Evolutionary conservation across 768 basidiomycete genomes (phyloP).

Genomic region (Royoungia palumana): DNA sequence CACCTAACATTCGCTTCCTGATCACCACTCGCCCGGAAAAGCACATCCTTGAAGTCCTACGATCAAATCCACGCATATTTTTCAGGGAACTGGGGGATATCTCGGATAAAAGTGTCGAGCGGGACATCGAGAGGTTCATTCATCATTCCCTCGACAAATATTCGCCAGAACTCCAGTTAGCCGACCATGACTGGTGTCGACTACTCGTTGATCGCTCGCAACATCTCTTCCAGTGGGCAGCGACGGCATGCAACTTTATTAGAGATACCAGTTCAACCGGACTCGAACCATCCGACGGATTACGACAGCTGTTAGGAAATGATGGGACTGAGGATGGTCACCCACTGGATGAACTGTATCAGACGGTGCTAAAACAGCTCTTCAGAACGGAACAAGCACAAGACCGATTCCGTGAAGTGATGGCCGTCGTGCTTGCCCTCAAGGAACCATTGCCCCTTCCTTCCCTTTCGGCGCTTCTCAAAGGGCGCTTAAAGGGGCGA

Average conservation of each 20-base stretch:
- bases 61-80: background rate
- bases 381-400: background rate
- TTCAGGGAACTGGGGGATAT: background rate
- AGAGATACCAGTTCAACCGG: no score
- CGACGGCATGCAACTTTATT: no score
- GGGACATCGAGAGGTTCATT: conserved; percentile 1
- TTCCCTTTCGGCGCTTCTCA: no score
- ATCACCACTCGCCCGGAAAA: conserved; percentile 15
- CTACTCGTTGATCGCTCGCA: conserved; percentile 13
- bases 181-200: conserved; percentile 4
- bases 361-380: background rate
- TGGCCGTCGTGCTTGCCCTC: background rate
- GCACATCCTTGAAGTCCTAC: conserved; percentile 2
- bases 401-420: background rate
- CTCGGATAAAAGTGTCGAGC: background rate
- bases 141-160: background rate
- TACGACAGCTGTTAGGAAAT: background rate
- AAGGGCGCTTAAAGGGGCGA: no score
- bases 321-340: background rate
- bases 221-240: no score
- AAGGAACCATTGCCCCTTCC: no score
- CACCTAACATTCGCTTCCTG: conserved; percentile 12
- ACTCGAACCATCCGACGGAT: no score
- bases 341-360: background rate
- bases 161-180: background rate